Evolutionary conservation across 345 rosid genomes (phyloP).

Genomic region (Noccaea caerulescens): DNA sequence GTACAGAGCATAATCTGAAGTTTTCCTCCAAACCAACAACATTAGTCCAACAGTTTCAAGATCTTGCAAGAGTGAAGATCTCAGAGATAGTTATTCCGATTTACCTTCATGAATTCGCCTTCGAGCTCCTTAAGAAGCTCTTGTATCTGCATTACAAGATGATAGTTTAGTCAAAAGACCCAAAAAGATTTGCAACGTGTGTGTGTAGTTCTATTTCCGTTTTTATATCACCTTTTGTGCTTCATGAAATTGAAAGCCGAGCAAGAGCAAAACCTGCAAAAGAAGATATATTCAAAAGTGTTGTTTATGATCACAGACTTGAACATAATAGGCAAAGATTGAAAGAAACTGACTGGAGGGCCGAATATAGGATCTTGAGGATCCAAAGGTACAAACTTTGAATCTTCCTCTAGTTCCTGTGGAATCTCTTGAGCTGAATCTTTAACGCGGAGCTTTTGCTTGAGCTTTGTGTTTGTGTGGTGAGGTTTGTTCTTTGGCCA

Average conservation of each 20-base stretch:
- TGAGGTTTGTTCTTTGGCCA: constrained; percentile 20
- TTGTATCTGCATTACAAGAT: constrained; percentile 54
- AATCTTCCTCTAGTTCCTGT: constrained; percentile 69
- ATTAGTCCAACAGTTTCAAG: constrained; percentile 8
- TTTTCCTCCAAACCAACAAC: constrained; percentile 1
- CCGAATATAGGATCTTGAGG: constrained; percentile 73
- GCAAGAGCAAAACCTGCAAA: constrained; percentile 70
- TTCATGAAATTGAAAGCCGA: constrained; percentile 74
- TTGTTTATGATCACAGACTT: constrained; percentile 21
- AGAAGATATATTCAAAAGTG: neutral
- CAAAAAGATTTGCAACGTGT: constrained; percentile 4
- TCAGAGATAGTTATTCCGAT: neutral
- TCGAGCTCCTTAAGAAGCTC: constrained; percentile 71
- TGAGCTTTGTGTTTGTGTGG: constrained; percentile 29
- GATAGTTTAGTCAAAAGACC: constrained; percentile 12
- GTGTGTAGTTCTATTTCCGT: neutral
- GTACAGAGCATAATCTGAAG: constrained; percentile 69
- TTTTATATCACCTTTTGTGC: constrained; percentile 54
- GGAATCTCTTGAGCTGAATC: constrained; percentile 58
- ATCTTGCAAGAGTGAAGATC: constrained; percentile 23
- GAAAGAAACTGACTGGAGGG: constrained; percentile 85
- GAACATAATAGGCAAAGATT: constrained; percentile 4
- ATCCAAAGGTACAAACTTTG: constrained; percentile 80
- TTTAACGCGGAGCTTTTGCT: constrained; percentile 44
- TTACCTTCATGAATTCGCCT: constrained; percentile 89